Percentiles rank a stretch among this genome's conserved stretches.
These are phyloP conservation scores for Fraxinus velutina DNA, from an alignment of 305 asterid species.

Conservation along the genomic window DNA sequence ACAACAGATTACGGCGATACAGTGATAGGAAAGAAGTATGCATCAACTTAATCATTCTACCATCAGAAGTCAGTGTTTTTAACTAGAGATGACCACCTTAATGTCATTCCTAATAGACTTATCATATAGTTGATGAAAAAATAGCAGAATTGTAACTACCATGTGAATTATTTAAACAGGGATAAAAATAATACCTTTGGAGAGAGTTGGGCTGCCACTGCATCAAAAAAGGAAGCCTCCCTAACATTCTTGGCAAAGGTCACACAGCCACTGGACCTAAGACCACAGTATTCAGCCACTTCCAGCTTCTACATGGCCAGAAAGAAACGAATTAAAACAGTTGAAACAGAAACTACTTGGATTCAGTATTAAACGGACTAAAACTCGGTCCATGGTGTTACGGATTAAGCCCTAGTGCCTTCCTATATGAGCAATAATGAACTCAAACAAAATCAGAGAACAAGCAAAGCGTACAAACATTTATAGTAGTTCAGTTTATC, in stretches of 20 bases:
- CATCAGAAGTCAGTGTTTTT: background rate
- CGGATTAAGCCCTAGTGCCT: background rate
- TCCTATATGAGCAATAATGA: background rate
- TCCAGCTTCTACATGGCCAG: constrained; percentile 51
- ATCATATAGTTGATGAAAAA: background rate
- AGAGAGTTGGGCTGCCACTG: constrained; percentile 56
- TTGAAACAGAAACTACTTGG: background rate
- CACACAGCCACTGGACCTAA: constrained; percentile 53
- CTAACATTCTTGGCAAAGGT: constrained; percentile 45
- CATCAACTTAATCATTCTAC: background rate
- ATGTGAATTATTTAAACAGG: background rate
- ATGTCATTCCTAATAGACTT: background rate
- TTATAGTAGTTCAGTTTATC: background rate
- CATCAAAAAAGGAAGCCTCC: constrained; percentile 58
- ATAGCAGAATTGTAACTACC: background rate
- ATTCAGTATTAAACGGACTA: background rate
- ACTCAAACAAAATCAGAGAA: background rate
- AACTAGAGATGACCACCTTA: background rate
- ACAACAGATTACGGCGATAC: background rate
- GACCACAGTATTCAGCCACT: constrained; percentile 70
- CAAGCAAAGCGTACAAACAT: background rate
- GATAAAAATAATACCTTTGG: constrained; percentile 35
- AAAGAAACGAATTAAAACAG: constrained; percentile 5
- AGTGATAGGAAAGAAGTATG: constrained; percentile 3
- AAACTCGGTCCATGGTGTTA: background rate